These are phyloP conservation scores for Kalmusia sp. DNA, from an alignment of 2,329 filamentous ascomycete species.

Conservation along the genomic window DNA sequence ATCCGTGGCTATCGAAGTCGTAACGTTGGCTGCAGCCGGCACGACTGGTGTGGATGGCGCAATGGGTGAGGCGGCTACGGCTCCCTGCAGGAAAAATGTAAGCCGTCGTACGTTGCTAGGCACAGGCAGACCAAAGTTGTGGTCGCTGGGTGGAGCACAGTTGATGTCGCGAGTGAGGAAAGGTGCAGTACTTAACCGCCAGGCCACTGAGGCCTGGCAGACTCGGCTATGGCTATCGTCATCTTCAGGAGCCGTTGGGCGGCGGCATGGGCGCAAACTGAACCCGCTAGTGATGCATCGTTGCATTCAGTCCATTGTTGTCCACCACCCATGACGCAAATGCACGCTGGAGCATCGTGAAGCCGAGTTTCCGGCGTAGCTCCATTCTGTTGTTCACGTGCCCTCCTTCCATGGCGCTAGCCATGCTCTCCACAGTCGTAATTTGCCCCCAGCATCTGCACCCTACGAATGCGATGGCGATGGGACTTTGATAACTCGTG, in stretches of 20 bases:
- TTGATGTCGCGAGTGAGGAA: conserved; percentile 4
- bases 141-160: conserved; percentile 12
- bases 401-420: conserved; percentile 13
- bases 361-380: conserved; percentile 12
- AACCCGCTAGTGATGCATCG: conserved; percentile 10
- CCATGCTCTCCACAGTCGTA: background rate
- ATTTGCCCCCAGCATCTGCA: background rate
- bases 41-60: conserved; percentile 20
- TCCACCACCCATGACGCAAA: conserved; percentile 23
- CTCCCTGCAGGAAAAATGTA: conserved; percentile 1
- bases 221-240: conserved; percentile 25
- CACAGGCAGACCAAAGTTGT: conserved; percentile 11
- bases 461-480: background rate
- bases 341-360: background rate
- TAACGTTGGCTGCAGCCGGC: conserved; percentile 34
- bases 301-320: conserved; percentile 7
- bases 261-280: conserved; percentile 11
- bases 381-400: conserved; percentile 11
- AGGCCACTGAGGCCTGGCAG: conserved; percentile 9
- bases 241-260: conserved; percentile 27
- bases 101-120: background rate
- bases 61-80: background rate
- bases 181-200: background rate
- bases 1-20: conserved; percentile 28
- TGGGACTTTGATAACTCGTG: background rate